phyloP scores from a whole-genome alignment of 495 filamentous ascomycete genomes.

The Penicillium paxilli region DNA sequence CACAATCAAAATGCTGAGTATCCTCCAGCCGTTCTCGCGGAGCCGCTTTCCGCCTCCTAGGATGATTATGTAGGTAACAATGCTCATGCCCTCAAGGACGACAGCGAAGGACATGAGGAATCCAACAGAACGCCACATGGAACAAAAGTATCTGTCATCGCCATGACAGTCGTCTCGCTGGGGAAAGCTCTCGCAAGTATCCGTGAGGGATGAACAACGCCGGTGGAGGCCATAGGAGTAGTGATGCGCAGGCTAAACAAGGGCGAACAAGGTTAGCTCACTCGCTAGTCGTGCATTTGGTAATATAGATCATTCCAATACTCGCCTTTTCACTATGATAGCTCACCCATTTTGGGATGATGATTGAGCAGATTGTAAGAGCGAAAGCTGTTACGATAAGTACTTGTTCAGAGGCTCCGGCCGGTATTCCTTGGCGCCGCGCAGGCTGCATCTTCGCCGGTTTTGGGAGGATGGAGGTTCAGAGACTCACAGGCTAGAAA shows the following conservation, averaged over 20 bases:
- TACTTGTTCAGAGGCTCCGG: conserved; percentile 1
- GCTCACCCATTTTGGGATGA: conserved; percentile 77
- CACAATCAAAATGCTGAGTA: conserved; percentile 63
- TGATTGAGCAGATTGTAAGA: conserved; percentile 72
- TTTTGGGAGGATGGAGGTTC: neutral
- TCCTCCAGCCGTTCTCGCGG: conserved; percentile 74
- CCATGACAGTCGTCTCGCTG: conserved; percentile 66
- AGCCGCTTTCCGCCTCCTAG: conserved; percentile 74
- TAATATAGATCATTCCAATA: neutral
- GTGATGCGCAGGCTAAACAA: conserved; percentile 44
- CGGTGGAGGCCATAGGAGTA: conserved; percentile 78
- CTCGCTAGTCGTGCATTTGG: neutral
- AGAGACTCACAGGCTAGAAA: conserved; percentile 60
- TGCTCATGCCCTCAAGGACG: conserved; percentile 69
- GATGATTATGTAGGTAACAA: conserved; percentile 74
- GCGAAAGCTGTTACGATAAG: conserved; percentile 60
- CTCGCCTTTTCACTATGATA: conserved; percentile 64
- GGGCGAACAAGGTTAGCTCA: neutral
- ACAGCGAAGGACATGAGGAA: conserved; percentile 84
- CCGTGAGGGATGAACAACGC: conserved; percentile 68
- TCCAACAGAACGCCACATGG: conserved; percentile 84
- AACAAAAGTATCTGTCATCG: conserved; percentile 77
- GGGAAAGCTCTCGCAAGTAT: conserved; percentile 59
- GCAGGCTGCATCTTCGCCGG: too few species aligned
- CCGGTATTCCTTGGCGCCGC: neutral